phyloP scores from a whole-genome alignment of 495 filamentous ascomycete genomes.

The Pseudomonodictys pantanalensis region DNA sequence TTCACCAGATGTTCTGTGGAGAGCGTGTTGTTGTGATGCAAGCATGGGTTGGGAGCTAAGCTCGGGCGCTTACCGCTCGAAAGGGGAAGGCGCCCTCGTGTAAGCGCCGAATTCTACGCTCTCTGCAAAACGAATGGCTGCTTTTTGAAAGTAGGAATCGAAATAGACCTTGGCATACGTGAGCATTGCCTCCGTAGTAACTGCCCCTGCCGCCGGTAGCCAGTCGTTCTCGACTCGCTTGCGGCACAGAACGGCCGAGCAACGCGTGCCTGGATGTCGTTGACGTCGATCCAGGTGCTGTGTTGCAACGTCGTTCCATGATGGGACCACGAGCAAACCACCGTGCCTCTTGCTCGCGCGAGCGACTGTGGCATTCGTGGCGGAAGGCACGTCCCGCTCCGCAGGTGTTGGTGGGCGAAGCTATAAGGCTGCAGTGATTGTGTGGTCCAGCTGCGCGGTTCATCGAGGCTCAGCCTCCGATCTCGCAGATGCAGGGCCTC shows the following conservation, averaged over 20 bases:
- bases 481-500: neutral
- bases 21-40: conserved; percentile 19
- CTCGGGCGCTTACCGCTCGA: conserved; percentile 19
- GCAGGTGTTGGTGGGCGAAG: neutral
- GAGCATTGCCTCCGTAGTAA: conserved; percentile 2
- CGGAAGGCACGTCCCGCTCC: neutral
- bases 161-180: conserved; percentile 30
- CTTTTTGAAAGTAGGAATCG: neutral
- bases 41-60: conserved; percentile 10
- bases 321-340: neutral
- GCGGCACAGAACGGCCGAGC: too few relatives aligned
- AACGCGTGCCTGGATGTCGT: too few relatives aligned
- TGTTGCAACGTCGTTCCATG: too few relatives aligned
- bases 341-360: conserved; percentile 4
- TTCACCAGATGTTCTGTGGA: conserved; percentile 22
- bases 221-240: conserved; percentile 9
- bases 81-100: neutral
- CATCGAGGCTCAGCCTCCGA: conserved; percentile 6
- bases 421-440: neutral
- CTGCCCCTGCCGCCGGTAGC: conserved; percentile 7
- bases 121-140: conserved; percentile 11
- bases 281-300: too few relatives aligned
- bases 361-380: neutral
- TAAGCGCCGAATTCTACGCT: conserved; percentile 22
- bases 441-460: neutral